Conservation (phyloP, 1,139 yeast species). For the Candida pseudoviswanathii region DNA sequence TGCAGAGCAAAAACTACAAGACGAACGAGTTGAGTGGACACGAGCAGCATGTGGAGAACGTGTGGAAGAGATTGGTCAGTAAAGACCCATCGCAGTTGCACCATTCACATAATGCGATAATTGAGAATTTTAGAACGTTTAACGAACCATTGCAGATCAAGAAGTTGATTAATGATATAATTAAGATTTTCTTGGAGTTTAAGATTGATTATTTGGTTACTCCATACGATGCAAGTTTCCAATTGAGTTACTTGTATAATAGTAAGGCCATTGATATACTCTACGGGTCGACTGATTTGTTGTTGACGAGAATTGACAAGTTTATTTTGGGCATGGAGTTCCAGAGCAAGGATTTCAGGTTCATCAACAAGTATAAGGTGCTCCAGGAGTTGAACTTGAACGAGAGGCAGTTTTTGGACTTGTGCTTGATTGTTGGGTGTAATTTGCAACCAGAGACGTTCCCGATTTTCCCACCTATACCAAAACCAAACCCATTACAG, state of each 20-base stretch:
- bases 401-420: conserved; percentile 71
- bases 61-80: conserved; percentile 47
- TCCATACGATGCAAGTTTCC: conserved; percentile 84
- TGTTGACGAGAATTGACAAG: conserved; percentile 66
- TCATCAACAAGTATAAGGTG: conserved; percentile 60
- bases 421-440: conserved; percentile 78
- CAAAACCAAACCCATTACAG: conserved; percentile 47
- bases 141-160: conserved; percentile 50
- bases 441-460: conserved; percentile 69
- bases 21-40: conserved; percentile 45
- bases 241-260: conserved; percentile 69
- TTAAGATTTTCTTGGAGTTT: conserved; percentile 57
- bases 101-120: conserved; percentile 27
- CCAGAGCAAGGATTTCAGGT: conserved; percentile 63
- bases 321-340: conserved; percentile 75
- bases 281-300: conserved; percentile 81
- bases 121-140: conserved; percentile 47
- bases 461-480: conserved; percentile 55
- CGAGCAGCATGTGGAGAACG: conserved; percentile 48
- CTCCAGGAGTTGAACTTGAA: conserved; percentile 61
- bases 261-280: conserved; percentile 67
- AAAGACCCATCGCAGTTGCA: conserved; percentile 18
- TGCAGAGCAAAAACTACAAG: conserved; percentile 27
- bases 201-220: conserved; percentile 72
- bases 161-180: conserved; percentile 56